Base-by-base conservation (phyloP, 2,329 filamentous ascomycete species). In the Phyllosticta citriasiana region DNA sequence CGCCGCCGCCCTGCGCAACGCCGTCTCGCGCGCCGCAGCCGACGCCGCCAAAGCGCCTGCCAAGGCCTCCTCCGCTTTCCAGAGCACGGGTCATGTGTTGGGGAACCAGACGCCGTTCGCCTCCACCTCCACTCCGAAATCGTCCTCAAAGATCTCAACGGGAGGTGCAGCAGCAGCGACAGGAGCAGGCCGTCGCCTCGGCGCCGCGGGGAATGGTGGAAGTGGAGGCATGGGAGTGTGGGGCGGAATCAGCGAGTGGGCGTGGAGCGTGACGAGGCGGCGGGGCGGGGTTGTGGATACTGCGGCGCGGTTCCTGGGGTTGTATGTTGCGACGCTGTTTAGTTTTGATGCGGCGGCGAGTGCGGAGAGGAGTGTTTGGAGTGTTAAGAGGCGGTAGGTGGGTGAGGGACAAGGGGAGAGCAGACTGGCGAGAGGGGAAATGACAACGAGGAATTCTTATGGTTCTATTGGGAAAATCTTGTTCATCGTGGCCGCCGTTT, bases 281-380 rank as follows among this genome's bases (percentile, higher is more conserved):
- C 69, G 71, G 57, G 70, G 69, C 3, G 74, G 77, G 0, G 61
- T 76, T 16, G 68, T 71, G 40, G 75, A 77, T 64, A 66, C 71
- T 55, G 63, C 77, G 14, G 72, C 79, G 53, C 66, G 78, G 59
- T 80, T 80, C 61, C 55, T 79, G n/a, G 77, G 73, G 47, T 64
- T 80, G 56, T 80, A 79, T 64, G 65, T 79, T 5, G 70, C 72
- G 35, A 79, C 74, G 60, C 64, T 80, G 59, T 77, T 79, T 58
- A 72, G 73, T 6, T 75, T 79, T 57, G 76, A 79, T 68, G 68
- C 74, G 25, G 74, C 71, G 63, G 70, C 70, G 64, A 73, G 77
- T 3, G 78, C 78, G 4, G 71, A 76, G 64, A 70, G 72, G 60
- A 78, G 77, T 64, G 71, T 76, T 6, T 79, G 78, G 65, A 73